Conservation (phyloP, 1,284 basidiomycete species). For the Neolentinus lepideus region DNA sequence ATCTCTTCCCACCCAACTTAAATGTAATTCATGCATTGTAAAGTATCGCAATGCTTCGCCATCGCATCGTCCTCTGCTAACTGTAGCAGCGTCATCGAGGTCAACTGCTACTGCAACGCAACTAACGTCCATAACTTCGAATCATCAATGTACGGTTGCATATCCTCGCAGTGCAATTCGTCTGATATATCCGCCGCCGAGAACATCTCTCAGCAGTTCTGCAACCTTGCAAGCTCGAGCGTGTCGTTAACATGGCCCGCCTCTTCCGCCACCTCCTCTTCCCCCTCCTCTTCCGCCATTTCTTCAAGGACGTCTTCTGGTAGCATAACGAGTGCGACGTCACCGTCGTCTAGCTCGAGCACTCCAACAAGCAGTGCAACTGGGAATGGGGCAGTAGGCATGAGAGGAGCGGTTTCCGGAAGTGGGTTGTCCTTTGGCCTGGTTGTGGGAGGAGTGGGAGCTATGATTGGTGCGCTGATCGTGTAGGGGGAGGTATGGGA, state of each 20-base stretch:
- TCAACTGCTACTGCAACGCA: conserved; percentile 20
- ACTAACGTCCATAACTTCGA: background rate
- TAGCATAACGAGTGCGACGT: background rate
- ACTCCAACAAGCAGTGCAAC: background rate
- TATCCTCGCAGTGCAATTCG: conserved; percentile 14
- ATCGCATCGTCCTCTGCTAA: conserved; percentile 16
- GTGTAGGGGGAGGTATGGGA: background rate
- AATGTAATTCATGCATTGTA: background rate
- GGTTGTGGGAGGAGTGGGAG: background rate
- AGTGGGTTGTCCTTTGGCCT: background rate
- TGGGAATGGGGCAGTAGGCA: background rate
- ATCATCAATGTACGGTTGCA: conserved; percentile 12
- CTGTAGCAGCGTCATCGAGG: conserved; percentile 20
- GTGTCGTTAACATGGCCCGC: conserved; percentile 22
- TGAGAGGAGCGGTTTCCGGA: background rate
- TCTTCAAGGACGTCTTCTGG: background rate
- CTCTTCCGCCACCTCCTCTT: conserved; percentile 7
- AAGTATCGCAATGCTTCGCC: conserved; percentile 20
- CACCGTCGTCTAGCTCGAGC: background rate
- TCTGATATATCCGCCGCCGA: conserved; percentile 18
- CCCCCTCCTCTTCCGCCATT: conserved; percentile 12
- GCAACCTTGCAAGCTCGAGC: conserved; percentile 20
- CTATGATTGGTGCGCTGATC: background rate
- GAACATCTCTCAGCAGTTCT: conserved; percentile 21
- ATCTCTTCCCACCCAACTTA: background rate